A percentile compares a stretch with the other conserved stretches of the same genome.
Evolutionary conservation across 2,329 filamentous ascomycete species (phyloP).

Genomic region (Pseudopithomyces chartarum): DNA sequence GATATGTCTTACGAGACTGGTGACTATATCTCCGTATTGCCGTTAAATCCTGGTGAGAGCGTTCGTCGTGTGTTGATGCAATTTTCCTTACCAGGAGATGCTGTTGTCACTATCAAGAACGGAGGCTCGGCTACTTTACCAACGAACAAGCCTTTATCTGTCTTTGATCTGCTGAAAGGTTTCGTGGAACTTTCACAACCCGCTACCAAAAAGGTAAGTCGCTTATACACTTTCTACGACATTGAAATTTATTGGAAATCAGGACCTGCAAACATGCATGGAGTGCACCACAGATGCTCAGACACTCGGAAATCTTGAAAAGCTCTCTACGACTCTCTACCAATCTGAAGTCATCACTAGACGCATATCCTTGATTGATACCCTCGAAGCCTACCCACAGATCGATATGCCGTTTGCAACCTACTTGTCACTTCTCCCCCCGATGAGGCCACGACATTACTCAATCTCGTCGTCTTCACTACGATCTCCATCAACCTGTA

Average conservation of each 20-base stretch:
- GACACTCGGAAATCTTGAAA: not conserved
- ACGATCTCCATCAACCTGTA: slow-evolving; percentile 46
- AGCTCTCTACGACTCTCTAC: slow-evolving; percentile 35
- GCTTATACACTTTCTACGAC: not conserved
- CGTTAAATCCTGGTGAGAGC: slow-evolving; percentile 58
- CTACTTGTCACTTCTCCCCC: slow-evolving; percentile 71
- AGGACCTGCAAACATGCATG: slow-evolving; percentile 9
- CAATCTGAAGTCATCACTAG: slow-evolving; percentile 26
- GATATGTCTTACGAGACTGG: slow-evolving; percentile 66
- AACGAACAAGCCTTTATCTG: slow-evolving; percentile 8
- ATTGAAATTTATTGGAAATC: not conserved
- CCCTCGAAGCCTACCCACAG: slow-evolving; percentile 20
- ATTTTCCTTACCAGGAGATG: slow-evolving; percentile 20
- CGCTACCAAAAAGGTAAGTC: slow-evolving; percentile 16
- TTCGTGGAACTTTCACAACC: slow-evolving; percentile 16
- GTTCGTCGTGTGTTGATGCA: slow-evolving; percentile 15
- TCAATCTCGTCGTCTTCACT: slow-evolving; percentile 54
- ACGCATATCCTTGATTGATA: slow-evolving; percentile 19
- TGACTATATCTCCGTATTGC: slow-evolving; percentile 74
- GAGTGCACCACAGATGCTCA: not conserved
- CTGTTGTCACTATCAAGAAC: slow-evolving; percentile 10
- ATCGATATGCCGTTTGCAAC: slow-evolving; percentile 55
- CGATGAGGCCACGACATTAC: slow-evolving; percentile 73
- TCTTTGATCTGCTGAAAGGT: not conserved
- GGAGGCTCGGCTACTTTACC: not conserved